Percentiles rank a stretch among this genome's conserved stretches.
phyloP scores from a whole-genome alignment of 2,329 filamentous ascomycete genomes.

The Arthrobotrys sinensis region DNA sequence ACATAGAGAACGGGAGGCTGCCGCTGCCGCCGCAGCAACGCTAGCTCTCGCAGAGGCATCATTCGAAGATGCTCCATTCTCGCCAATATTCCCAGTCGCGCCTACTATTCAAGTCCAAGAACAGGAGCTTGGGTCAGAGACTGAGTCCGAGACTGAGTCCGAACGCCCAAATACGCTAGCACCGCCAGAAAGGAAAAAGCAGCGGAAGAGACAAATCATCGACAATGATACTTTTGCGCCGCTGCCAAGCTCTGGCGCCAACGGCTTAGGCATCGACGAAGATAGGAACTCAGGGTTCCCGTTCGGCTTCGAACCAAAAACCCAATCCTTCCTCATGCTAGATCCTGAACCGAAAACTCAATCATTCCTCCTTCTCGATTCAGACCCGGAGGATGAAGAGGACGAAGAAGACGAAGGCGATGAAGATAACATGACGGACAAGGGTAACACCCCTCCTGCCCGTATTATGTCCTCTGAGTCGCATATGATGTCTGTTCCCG shows the following conservation, averaged over 20 bases:
- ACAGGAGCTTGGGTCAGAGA: constrained; percentile 41
- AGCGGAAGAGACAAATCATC: constrained; percentile 55
- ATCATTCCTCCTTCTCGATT: constrained; percentile 49
- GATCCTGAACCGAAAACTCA: constrained; percentile 46
- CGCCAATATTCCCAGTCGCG: constrained; percentile 13
- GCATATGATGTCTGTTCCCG: constrained; percentile 54
- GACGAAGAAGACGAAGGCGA: constrained; percentile 46
- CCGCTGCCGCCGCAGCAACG: constrained; percentile 6
- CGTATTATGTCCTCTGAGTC: constrained; percentile 46
- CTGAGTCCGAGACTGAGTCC: constrained; percentile 36
- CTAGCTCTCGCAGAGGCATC: constrained; percentile 22
- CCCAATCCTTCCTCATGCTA: constrained; percentile 47
- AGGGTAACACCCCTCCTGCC: constrained; percentile 44
- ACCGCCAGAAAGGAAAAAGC: constrained; percentile 53
- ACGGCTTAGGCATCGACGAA: constrained; percentile 46
- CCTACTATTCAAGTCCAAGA: constrained; percentile 48
- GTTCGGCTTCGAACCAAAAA: constrained; percentile 41
- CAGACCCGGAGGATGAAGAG: constrained; percentile 33
- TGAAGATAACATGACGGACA: constrained; percentile 54
- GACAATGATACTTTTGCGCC: constrained; percentile 54
- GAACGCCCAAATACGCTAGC: constrained; percentile 44
- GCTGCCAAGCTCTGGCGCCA: constrained; percentile 50
- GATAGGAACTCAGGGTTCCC: constrained; percentile 49
- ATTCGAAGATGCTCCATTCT: constrained; percentile 21
- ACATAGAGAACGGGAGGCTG: constrained; percentile 52